These are phyloP conservation scores for Cocos nucifera DNA, from an alignment of 176 grass and related monocot species.

Conservation along the genomic window DNA sequence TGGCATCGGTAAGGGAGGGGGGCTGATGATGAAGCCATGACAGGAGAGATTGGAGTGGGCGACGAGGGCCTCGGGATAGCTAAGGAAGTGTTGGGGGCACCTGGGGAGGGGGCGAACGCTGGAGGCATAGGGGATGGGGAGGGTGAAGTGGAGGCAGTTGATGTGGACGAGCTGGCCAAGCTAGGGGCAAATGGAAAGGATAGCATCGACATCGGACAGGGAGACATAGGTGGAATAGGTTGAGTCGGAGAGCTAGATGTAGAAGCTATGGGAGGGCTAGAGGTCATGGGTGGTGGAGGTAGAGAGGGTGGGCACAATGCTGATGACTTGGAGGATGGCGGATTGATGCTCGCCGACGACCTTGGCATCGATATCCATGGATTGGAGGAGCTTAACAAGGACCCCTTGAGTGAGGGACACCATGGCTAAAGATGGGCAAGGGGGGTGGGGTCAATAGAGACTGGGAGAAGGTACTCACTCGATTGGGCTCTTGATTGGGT, in stretches of 20 bases:
- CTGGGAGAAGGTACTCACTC: no score
- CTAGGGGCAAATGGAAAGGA: conserved; percentile 47
- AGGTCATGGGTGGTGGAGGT: conserved; percentile 79
- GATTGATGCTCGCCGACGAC: conserved; percentile 61
- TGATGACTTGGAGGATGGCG: conserved; percentile 64
- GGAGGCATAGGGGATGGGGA: conserved; percentile 52
- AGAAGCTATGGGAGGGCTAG: conserved; percentile 62
- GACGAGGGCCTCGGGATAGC: conserved; percentile 48
- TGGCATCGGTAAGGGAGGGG: conserved; percentile 28
- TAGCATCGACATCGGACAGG: conserved; percentile 51
- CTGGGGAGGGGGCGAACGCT: conserved; percentile 51
- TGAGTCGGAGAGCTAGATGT: conserved; percentile 81
- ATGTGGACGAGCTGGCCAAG: conserved; percentile 81
- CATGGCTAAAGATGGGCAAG: conserved; percentile 24
- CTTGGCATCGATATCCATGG: conserved; percentile 62
- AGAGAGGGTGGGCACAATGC: conserved; percentile 58
- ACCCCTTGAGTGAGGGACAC: conserved; percentile 55
- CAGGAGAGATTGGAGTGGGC: conserved; percentile 25
- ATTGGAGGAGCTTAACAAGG: conserved; percentile 60
- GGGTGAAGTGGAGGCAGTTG: conserved; percentile 54
- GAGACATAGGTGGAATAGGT: conserved; percentile 70
- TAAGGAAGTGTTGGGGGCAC: conserved; percentile 30
- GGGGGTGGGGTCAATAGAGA: neutral
- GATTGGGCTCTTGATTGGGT: no score
- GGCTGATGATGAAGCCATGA: conserved; percentile 52